Base-by-base conservation (phyloP, 2,329 filamentous ascomycete species). In the Fusarium nisikadoi region DNA sequence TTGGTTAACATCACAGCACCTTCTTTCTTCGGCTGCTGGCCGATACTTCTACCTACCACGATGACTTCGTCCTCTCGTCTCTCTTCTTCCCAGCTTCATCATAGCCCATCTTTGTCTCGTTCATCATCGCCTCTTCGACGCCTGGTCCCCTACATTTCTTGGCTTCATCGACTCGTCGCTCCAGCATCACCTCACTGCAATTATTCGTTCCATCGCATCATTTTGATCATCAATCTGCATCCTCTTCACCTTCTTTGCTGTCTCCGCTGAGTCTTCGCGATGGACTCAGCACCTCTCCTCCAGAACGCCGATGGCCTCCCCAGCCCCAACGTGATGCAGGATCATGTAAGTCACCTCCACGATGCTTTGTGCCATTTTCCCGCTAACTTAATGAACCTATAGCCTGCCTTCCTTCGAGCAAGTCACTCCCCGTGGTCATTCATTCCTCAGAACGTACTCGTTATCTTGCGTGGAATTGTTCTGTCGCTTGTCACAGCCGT, bases 351-450 rank as follows among this genome's bases (percentile, higher is more conserved):
- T 61, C 17, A 31, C 16, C n/a, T 4, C 5, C 20, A 19, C n/a
- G 16, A 6, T 14, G 16, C 3, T 17, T 4, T 12, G 9, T 20
- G 1, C 23, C 6, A 10, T 9, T 46, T 6, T 13, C 39, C 45
- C 49, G 38, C 75, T 80, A 41, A 77, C 58, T 17, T 23, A 8
- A 16, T 9, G n/a, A 12, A 14, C 31, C 1, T 20, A 43, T 49
- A 88, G 86, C 84, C 86, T 33, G 84, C 86, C 19, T 87, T 86
- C 62, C 81, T 87, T 19, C 84, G 86, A 74, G 85, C 83, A 50
- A 85, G 84, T 43, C 86, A 88, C 68, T 88, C 87, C 3, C 84
- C 86, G 25, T 88, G 86, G 85, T 73, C 79, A 11, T 81, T 75
- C 57, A 83, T 88, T 52, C 82, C 81, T 31, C 86, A 88, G 67